phyloP scores from a whole-genome alignment of 129 eudicot species.

The Saussurea involucrata region DNA sequence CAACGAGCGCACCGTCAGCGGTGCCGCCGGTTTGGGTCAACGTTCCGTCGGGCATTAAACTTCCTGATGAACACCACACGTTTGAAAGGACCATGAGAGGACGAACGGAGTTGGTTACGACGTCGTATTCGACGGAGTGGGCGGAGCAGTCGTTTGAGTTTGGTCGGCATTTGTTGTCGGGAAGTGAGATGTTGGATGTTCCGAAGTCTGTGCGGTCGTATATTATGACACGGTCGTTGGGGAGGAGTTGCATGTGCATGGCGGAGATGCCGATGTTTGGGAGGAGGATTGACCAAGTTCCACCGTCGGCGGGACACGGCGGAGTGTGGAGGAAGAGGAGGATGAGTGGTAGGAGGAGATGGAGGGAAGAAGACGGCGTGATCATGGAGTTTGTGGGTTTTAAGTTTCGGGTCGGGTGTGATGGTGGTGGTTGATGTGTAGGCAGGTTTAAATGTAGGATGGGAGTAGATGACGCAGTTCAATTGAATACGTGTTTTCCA shows the following conservation, averaged over 20 bases:
- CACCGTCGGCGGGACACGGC: slow-evolving; percentile 25
- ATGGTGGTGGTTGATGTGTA: neutral
- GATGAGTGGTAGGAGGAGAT: slow-evolving; percentile 5
- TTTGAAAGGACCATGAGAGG: slow-evolving; percentile 59
- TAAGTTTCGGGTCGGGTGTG: neutral
- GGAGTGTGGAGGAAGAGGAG: slow-evolving; percentile 2
- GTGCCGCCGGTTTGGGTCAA: slow-evolving; percentile 67
- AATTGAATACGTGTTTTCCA: neutral
- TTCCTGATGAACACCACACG: slow-evolving; percentile 86
- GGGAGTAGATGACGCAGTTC: neutral
- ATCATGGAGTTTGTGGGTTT: neutral
- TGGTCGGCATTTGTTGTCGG: slow-evolving; percentile 42
- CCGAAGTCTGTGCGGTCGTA: slow-evolving; percentile 77
- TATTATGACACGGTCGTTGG: slow-evolving; percentile 64
- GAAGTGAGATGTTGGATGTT: slow-evolving; percentile 59
- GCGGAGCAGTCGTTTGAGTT: slow-evolving; percentile 61
- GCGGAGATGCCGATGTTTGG: slow-evolving; percentile 61
- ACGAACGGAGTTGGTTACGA: slow-evolving; percentile 42
- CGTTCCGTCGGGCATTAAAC: slow-evolving; percentile 56
- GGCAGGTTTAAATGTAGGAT: neutral
- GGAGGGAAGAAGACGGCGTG: neutral
- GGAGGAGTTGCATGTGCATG: slow-evolving; percentile 94
- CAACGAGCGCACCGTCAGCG: slow-evolving; percentile 50
- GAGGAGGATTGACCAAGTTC: slow-evolving; percentile 56
- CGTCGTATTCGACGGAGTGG: slow-evolving; percentile 70